Conservation (phyloP, 2,329 filamentous ascomycete species). For the Amphichorda felina region DNA sequence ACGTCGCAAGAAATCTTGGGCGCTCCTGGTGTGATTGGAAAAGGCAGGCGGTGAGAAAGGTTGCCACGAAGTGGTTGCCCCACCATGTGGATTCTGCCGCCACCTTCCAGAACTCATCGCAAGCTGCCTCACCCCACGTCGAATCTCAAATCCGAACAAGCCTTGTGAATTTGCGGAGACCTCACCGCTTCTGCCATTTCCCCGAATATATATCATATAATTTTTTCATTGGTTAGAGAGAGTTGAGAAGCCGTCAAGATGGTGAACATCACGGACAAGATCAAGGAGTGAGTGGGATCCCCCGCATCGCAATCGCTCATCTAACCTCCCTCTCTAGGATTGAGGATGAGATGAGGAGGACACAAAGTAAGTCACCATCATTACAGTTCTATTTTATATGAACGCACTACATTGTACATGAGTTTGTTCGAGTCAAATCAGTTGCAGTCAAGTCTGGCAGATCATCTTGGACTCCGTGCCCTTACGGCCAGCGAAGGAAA, state of each 20-base stretch:
- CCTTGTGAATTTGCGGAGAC: background rate
- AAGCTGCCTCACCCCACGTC: conserved; percentile 2
- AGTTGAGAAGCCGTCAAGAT: conserved; percentile 42
- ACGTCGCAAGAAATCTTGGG: background rate
- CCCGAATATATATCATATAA: background rate
- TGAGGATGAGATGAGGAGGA: conserved; percentile 98
- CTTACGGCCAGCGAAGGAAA: too few species aligned
- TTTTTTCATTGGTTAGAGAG: background rate
- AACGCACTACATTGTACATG: too few species aligned
- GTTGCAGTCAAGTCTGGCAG: too few species aligned
- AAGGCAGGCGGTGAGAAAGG: background rate
- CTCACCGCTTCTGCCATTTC: background rate
- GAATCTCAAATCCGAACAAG: background rate
- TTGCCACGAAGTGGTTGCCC: background rate
- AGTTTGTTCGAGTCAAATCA: too few species aligned
- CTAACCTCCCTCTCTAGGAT: conserved; percentile 50
- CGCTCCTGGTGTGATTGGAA: background rate
- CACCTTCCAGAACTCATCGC: background rate
- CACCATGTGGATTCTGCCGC: background rate
- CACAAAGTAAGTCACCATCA: conserved; percentile 62
- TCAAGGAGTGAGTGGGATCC: conserved; percentile 73
- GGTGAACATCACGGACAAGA: conserved; percentile 99
- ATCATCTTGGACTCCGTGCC: background rate
- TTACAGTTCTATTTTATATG: too few species aligned
- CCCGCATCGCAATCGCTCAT: too few species aligned